Percentiles rank a stretch among this genome's conserved stretches.
Evolutionary conservation across 2,329 filamentous ascomycete species (phyloP).

Genomic region (Diaporthe ilicicola): DNA sequence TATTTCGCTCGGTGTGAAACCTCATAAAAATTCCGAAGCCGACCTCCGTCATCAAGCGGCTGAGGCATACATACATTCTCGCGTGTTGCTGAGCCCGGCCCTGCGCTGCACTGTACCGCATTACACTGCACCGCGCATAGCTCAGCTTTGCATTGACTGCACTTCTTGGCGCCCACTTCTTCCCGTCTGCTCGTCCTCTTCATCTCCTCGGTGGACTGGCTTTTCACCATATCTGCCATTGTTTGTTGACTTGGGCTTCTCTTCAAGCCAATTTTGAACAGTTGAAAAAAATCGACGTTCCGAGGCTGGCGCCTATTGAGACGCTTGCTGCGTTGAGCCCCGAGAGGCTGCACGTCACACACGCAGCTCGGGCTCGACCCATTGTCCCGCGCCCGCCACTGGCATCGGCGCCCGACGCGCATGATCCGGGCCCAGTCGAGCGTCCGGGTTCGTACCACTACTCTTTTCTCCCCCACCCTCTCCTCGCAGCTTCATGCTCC

Average conservation of each 20-base stretch:
- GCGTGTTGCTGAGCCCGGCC: slow-evolving; percentile 9
- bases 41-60: neutral
- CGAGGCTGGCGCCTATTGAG: neutral
- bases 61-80: slow-evolving; percentile 18
- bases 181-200: neutral
- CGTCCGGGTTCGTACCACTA: neutral
- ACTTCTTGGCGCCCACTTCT: slow-evolving; percentile 19
- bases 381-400: slow-evolving; percentile 10
- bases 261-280: too few relatives aligned
- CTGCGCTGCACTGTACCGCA: neutral
- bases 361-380: neutral
- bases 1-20: neutral
- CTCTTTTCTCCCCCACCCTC: neutral
- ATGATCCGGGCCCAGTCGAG: slow-evolving; percentile 3
- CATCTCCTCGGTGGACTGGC: neutral
- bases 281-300: neutral
- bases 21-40: neutral
- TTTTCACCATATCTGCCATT: neutral
- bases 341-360: neutral
- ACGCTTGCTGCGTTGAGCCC: neutral
- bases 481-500: slow-evolving; percentile 27
- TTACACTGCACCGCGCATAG: neutral
- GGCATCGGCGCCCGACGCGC: slow-evolving; percentile 11
- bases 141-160: slow-evolving; percentile 13
- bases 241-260: too few relatives aligned